These are phyloP conservation scores for Calocybe indica DNA, from an alignment of 768 basidiomycete species.

Conservation along the genomic window DNA sequence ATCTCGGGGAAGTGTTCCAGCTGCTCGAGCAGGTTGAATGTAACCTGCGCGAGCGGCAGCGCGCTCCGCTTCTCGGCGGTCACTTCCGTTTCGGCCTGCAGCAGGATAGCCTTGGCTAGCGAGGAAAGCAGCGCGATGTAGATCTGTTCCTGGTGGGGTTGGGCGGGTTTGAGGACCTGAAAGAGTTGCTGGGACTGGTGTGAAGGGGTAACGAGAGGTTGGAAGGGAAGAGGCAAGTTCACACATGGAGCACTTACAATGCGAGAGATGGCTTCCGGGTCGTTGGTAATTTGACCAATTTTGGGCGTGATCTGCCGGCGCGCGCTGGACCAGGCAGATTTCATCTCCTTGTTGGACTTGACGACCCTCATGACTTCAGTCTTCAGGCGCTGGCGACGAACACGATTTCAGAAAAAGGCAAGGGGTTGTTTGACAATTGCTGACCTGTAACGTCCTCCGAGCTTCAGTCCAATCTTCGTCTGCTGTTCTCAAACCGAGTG, in stretches of 20 bases:
- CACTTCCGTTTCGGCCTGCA: slow-evolving; percentile 93
- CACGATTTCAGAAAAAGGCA: slow-evolving; percentile 1
- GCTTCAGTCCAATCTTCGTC: slow-evolving; percentile 63
- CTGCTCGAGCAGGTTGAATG: slow-evolving; percentile 60
- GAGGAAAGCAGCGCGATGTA: slow-evolving; percentile 80
- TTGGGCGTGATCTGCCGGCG: slow-evolving; percentile 82
- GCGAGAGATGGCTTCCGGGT: slow-evolving; percentile 47
- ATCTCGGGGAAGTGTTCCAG: slow-evolving; percentile 61
- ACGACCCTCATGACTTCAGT: slow-evolving; percentile 54
- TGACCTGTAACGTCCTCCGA: slow-evolving; percentile 48
- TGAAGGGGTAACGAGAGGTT: background rate
- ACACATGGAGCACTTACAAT: slow-evolving; percentile 47
- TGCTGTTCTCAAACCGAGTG: slow-evolving; percentile 46
- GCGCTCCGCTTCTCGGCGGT: slow-evolving; percentile 84
- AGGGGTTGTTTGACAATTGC: slow-evolving; percentile 7
- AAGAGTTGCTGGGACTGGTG: slow-evolving; percentile 33
- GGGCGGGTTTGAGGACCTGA: slow-evolving; percentile 25
- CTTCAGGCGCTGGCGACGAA: slow-evolving; percentile 50
- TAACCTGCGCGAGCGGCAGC: slow-evolving; percentile 72
- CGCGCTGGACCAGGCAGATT: slow-evolving; percentile 56
- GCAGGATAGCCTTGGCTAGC: slow-evolving; percentile 81
- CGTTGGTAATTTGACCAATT: slow-evolving; percentile 83
- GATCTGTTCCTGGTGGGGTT: slow-evolving; percentile 30
- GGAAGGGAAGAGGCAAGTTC: slow-evolving; percentile 1
- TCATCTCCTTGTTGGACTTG: slow-evolving; percentile 49